Conservation (phyloP, 2,329 filamentous ascomycete species). For the Aspergillus pseudoterreus region DNA sequence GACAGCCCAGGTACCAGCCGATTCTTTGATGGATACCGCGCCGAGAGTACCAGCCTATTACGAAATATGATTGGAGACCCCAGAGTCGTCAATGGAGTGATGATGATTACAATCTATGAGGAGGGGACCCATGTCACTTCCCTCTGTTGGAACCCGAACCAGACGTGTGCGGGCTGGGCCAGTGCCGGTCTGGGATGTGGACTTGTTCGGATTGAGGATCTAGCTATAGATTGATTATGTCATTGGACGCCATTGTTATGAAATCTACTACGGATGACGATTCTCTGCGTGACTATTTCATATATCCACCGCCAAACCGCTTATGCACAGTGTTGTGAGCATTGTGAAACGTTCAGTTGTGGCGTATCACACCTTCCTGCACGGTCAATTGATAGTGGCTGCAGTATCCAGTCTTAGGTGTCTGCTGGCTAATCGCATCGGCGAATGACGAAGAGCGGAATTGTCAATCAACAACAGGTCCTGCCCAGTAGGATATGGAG, state of each 20-base stretch:
- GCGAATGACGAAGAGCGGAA: no score
- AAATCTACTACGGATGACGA: neutral
- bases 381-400: no score
- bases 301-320: neutral
- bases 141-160: slow-evolving; percentile 66
- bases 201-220: slow-evolving; percentile 62
- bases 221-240: slow-evolving; percentile 44
- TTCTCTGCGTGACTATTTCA: no score
- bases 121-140: slow-evolving; percentile 60
- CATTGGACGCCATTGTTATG: neutral
- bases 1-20: slow-evolving; percentile 35
- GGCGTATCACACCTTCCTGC: no score
- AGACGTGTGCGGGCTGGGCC: slow-evolving; percentile 63
- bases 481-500: no score
- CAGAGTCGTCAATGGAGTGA: slow-evolving; percentile 29
- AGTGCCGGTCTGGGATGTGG: slow-evolving; percentile 65
- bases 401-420: no score
- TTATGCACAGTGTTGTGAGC: no score
- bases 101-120: slow-evolving; percentile 53
- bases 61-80: slow-evolving; percentile 28
- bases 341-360: no score
- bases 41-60: slow-evolving; percentile 33
- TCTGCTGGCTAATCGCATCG: no score
- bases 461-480: no score
- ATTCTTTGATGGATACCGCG: slow-evolving; percentile 44